Evolutionary conservation across 2,329 filamentous ascomycete genomes (phyloP), one percentile per base, ranked within the genome.

Genomic region (Neodidymelliopsis sp.): DNA sequence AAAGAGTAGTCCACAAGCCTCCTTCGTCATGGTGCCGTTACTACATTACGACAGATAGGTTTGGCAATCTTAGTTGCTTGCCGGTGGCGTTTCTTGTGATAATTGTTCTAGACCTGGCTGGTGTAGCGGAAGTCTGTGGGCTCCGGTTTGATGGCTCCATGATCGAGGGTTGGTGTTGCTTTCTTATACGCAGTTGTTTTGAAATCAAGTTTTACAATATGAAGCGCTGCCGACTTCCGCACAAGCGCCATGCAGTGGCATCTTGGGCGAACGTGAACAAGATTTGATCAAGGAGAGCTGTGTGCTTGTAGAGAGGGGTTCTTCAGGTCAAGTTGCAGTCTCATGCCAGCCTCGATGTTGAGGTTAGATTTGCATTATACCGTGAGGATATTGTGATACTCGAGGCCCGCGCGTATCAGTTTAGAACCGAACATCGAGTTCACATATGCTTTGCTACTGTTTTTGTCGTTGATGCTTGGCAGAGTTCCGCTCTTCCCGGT

Each of bases 391-490:
- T n/a, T n/a, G n/a, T n/a, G n/a, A n/a, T 15, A 9, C 10, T 24
- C 18, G 18, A 18, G 13, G 31, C 25, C 15, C 31, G 15, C 45
- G 37, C 30, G 15, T 31, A 11, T 15, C 13, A 29, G 8, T 15
- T 9, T 19, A 20, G 30, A 13, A 2, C 30, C 12, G 15, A 7
- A 30, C 3, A 12, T 28, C n/a, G 30, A 22, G 23, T 34, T 33
- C 34, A 19, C n/a, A 18, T 18, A 34, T 11, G 24, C n/a, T 29
- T 37, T 40, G 40, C 20, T 35, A 19, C 44, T 47, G 18, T 19
- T 39, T 47, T 8, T 35, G 45, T 42, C 22, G 20, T 42, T 42
- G 33, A 42, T 25, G 33, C 49, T 52, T 52, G 49, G 49, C 42
- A 42, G 31, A 28, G 27, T 34, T 52, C 49, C 42, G 42, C 49